Percentiles rank a stretch among this genome's conserved stretches.
Evolutionary conservation across 192 early-diverging fungal species (phyloP).

Genomic region (Podila horticola): DNA sequence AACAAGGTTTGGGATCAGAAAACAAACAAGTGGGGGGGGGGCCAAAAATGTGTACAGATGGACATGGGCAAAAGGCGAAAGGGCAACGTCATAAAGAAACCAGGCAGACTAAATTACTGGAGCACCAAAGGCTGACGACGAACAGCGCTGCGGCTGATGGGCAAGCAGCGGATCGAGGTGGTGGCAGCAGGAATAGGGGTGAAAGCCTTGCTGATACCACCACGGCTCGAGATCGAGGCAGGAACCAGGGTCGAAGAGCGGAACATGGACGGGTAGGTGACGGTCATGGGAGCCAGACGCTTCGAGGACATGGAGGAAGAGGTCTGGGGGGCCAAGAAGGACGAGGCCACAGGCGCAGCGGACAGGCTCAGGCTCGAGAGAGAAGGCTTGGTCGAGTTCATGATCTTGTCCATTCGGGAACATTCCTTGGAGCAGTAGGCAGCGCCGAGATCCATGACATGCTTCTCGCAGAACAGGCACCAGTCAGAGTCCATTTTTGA

Average conservation of each 20-base stretch:
- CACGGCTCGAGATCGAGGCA: slow-evolving; percentile 41
- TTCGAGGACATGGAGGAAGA: slow-evolving; percentile 21
- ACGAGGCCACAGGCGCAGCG: background rate
- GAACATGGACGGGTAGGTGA: slow-evolving; percentile 44
- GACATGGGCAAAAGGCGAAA: background rate
- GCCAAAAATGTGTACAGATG: slow-evolving; percentile 3
- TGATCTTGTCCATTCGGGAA: slow-evolving; percentile 45
- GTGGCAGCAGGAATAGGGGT: slow-evolving; percentile 38
- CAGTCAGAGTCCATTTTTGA: slow-evolving; percentile 50
- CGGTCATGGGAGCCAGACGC: slow-evolving; percentile 43
- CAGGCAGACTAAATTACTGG: slow-evolving; percentile 5
- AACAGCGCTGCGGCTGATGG: slow-evolving; percentile 24
- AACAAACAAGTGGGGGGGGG: background rate
- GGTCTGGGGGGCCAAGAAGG: slow-evolving; percentile 1
- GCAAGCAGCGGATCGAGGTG: slow-evolving; percentile 44
- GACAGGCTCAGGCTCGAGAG: background rate
- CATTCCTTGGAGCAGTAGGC: slow-evolving; percentile 52
- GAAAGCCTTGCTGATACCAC: slow-evolving; percentile 47
- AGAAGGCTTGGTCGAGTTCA: slow-evolving; percentile 34
- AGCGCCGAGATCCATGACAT: slow-evolving; percentile 50
- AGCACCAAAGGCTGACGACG: slow-evolving; percentile 50
- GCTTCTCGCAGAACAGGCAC: slow-evolving; percentile 54
- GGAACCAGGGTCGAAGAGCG: slow-evolving; percentile 42
- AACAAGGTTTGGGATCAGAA: background rate
- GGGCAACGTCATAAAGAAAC: background rate